Evolutionary conservation across 2,329 filamentous ascomycete species (phyloP).

Genomic region (Scopulariopsis brevicaulis): DNA sequence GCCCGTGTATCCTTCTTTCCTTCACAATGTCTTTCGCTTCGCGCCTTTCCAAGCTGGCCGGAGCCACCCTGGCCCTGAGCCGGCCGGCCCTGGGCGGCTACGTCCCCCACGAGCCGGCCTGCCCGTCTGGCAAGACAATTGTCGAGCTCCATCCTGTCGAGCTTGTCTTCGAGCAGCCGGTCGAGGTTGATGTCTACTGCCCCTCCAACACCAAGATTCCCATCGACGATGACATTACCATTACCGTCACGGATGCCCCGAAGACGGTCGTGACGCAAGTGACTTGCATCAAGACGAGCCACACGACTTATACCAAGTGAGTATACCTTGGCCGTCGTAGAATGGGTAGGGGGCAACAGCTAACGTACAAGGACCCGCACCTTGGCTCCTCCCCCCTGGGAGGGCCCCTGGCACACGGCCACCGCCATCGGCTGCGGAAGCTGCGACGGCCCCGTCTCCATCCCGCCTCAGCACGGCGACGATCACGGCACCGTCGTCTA

Average conservation of each 20-base stretch:
- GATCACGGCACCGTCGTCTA: no score
- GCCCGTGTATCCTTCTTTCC: neutral
- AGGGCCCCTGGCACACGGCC: no score
- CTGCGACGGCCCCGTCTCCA: no score
- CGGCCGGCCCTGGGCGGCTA: neutral
- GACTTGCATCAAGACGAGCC: constrained; percentile 4
- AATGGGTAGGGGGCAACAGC: no score
- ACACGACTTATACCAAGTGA: constrained; percentile 1
- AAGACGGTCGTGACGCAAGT: constrained; percentile 6
- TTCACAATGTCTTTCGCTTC: neutral
- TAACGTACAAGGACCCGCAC: no score
- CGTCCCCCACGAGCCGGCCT: neutral
- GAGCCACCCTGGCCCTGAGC: neutral
- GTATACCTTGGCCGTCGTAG: neutral
- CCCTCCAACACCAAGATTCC: constrained; percentile 6
- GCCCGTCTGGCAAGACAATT: neutral
- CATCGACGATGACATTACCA: constrained; percentile 3
- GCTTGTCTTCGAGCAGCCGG: constrained; percentile 3
- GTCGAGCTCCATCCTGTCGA: constrained; percentile 6
- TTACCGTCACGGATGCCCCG: constrained; percentile 7
- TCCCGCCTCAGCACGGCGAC: no score
- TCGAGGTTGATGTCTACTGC: constrained; percentile 4
- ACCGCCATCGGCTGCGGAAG: no score
- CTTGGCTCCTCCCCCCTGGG: no score
- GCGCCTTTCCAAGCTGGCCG: neutral